These are phyloP conservation scores for Blepharisma japonicum DNA, from an alignment of 73 alveolate species.

Conservation along the genomic window DNA sequence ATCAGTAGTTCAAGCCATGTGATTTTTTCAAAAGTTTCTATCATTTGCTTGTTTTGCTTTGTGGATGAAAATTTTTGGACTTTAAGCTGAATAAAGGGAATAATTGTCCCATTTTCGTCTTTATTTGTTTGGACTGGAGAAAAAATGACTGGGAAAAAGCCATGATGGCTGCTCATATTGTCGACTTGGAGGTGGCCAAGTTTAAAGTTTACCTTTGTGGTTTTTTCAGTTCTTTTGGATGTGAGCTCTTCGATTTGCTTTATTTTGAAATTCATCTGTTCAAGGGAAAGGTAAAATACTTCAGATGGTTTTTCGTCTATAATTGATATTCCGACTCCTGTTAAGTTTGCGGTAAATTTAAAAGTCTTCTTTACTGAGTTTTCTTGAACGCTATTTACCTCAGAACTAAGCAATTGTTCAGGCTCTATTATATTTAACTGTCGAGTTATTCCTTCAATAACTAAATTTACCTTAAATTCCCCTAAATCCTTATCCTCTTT, in stretches of 20 bases:
- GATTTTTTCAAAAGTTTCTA: conserved; percentile 22
- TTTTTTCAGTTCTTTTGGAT: conserved; percentile 4
- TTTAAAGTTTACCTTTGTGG: conserved; percentile 33
- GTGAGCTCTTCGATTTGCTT: conserved; percentile 20
- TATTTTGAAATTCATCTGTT: conserved; percentile 26
- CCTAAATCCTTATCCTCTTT: not conserved
- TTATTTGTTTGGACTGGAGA: conserved; percentile 42
- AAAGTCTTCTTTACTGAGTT: not conserved
- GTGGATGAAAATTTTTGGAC: conserved; percentile 1
- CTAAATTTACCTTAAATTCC: not conserved
- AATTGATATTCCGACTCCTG: conserved; percentile 81
- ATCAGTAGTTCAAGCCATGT: conserved; percentile 31
- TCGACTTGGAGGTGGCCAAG: conserved; percentile 59
- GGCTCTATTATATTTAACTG: too few relatives aligned
- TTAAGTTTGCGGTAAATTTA: conserved; percentile 49
- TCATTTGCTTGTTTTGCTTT: conserved; percentile 5
- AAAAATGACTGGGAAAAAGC: conserved; percentile 43
- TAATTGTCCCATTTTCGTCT: not conserved
- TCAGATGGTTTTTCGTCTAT: conserved; percentile 84
- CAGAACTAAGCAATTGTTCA: too few relatives aligned
- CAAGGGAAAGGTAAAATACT: conserved; percentile 59
- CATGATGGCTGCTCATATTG: conserved; percentile 20
- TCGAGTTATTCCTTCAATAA: not conserved
- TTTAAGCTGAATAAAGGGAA: conserved; percentile 45
- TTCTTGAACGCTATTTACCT: not conserved